Percentiles rank a stretch among this genome's conserved stretches.
Conservation (phyloP, 2,329 filamentous ascomycete species). For the Aspergillus ustus region DNA sequence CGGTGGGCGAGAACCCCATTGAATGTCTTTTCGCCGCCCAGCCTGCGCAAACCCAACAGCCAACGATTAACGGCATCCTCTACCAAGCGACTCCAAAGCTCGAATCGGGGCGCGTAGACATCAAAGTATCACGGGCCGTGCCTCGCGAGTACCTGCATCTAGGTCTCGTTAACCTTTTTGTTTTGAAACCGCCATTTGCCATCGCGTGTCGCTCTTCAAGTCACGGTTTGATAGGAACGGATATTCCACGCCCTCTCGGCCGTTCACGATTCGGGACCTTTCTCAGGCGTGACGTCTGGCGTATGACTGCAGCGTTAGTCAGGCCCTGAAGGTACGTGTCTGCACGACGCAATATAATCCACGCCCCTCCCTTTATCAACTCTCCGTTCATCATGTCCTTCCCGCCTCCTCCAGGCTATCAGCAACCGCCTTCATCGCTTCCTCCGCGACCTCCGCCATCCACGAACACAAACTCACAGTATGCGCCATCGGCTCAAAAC, state of each 20-base stretch:
- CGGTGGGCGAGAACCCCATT: constrained; percentile 8
- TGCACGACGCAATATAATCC: constrained; percentile 35
- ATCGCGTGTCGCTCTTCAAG: neutral
- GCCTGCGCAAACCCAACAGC: neutral
- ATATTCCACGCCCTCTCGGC: neutral
- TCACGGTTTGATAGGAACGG: neutral
- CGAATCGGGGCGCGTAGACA: neutral
- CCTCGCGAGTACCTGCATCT: neutral
- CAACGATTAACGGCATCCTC: neutral
- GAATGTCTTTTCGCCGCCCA: constrained; percentile 12
- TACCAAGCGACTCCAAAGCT: neutral
- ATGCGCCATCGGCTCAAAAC: constrained; percentile 30
- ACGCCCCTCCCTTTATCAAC: constrained; percentile 37
- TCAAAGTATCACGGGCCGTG: neutral
- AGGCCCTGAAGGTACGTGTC: constrained; percentile 50
- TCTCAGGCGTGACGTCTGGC: constrained; percentile 42
- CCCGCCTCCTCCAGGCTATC: constrained; percentile 80
- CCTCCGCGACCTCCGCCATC: constrained; percentile 76
- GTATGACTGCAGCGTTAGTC: constrained; percentile 40
- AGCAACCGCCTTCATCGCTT: constrained; percentile 63
- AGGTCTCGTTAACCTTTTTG: no score
- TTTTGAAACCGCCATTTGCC: neutral
- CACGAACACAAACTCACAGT: constrained; percentile 42
- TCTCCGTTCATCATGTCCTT: constrained; percentile 73
- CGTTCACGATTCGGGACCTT: constrained; percentile 22